Evolutionary conservation across 495 filamentous ascomycete species (phyloP), one percentile per base, ranked within the genome.

Genomic region (Lophium mytilinum): DNA sequence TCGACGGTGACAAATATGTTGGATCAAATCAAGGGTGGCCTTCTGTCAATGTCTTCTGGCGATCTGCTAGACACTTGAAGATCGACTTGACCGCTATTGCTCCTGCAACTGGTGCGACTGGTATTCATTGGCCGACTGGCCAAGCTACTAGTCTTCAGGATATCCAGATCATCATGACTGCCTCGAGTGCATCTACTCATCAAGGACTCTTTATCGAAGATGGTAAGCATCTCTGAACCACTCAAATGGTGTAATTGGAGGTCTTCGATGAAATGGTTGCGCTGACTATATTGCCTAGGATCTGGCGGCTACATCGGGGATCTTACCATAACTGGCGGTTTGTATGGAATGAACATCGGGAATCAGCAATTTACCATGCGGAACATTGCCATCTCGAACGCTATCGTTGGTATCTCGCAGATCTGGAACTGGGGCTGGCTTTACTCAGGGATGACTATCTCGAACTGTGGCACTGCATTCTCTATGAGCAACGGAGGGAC

Each of bases 291-390:
- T 11, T 9, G 30, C 14, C 12, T 19, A 64, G 61, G 61, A 8
- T 83, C 80, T 30, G 90, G 88, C 51, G 90, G 90, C 53, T 90
- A 90, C 73, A 89, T 95, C 85, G 78, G 77, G 40, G 90, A 96
- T 68, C 75, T 96, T 30, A 82, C 79, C 45, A 95, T 95, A 78
- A 89, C 89, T 63, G 92, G 92, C 54, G 92, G 92, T 63, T 79
- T 80, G 56, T 88, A 84, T 66, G 89, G 90, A 15, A 84, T 86
- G 57, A 92, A 90, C 76, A 78, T 94, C 12, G 92, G 92, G 50
- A 95, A 88, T 72, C 92, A 97, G 73, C 92, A 97, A 70, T 96
- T 93, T 71, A 94, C 92, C 6, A 90, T 86, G 53, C 87, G 91
- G 57, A 96, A 96, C 73, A 63, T 96, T 79, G 93, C 90, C 66